These are phyloP conservation scores for Fennellomyces sp. DNA, from an alignment of 371 early-diverging fungal species.

Conservation along the genomic window DNA sequence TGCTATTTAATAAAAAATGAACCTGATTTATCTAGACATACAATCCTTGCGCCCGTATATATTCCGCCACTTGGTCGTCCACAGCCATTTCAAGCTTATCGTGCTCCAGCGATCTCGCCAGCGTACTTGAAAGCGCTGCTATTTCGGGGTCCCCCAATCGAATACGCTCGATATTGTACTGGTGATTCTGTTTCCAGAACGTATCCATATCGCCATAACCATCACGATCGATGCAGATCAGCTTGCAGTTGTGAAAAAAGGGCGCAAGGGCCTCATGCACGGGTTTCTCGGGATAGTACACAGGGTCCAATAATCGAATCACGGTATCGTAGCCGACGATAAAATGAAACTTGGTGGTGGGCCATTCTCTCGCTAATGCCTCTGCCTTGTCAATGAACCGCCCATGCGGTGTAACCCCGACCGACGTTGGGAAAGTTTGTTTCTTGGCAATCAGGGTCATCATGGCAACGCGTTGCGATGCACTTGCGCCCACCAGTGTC, in stretches of 20 bases:
- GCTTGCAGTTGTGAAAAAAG: conserved; percentile 45
- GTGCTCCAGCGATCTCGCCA: conserved; percentile 15
- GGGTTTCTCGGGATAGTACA: conserved; percentile 51
- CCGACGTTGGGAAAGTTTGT: conserved; percentile 19
- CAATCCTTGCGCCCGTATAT: conserved; percentile 7
- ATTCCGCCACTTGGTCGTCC: conserved; percentile 3
- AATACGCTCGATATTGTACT: conserved; percentile 20
- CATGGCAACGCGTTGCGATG: conserved; percentile 54
- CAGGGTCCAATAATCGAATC: conserved; percentile 60
- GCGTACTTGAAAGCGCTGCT: conserved; percentile 29
- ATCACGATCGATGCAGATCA: conserved; percentile 56
- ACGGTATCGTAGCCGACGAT: conserved; percentile 70
- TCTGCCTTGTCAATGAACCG: conserved; percentile 65
- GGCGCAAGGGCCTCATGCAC: conserved; percentile 43
- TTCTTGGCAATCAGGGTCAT: conserved; percentile 49
- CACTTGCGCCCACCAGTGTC: conserved; percentile 48
- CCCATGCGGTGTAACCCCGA: conserved; percentile 57
- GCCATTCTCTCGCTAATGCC: conserved; percentile 19
- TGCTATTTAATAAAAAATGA: no score
- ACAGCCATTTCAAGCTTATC: conserved; percentile 3
- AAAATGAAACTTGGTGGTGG: conserved; percentile 46
- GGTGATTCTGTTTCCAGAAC: conserved; percentile 25
- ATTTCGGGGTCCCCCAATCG: conserved; percentile 10
- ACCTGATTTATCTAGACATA: conserved; percentile 10
- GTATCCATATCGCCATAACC: conserved; percentile 17